A percentile compares a stretch with the other conserved stretches of the same genome.
These are phyloP conservation scores for Dryas drummondii DNA, from an alignment of 306 rosid species.

Conservation along the genomic window DNA sequence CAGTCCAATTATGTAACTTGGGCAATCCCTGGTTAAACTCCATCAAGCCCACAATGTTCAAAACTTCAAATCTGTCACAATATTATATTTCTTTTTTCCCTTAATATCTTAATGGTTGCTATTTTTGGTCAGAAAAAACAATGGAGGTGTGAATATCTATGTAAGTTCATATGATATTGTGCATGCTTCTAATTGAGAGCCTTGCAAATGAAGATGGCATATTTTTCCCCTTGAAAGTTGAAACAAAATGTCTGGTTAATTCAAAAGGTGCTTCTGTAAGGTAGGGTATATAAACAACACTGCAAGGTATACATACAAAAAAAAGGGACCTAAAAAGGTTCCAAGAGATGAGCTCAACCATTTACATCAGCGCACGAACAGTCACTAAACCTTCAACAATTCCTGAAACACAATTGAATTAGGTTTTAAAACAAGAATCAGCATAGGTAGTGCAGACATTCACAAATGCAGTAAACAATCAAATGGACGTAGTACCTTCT, in stretches of 20 bases:
- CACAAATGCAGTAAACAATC: neutral
- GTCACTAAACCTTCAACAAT: constrained; percentile 72
- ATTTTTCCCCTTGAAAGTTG: neutral
- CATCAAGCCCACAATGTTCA: too few relatives aligned
- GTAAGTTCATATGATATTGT: neutral
- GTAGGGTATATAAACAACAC: constrained; percentile 23
- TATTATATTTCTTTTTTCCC: too few relatives aligned
- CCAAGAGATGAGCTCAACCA: constrained; percentile 32
- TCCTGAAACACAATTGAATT: constrained; percentile 61
- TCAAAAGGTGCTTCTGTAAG: constrained; percentile 15
- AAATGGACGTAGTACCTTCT: constrained; percentile 54
- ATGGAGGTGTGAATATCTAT: too few relatives aligned
- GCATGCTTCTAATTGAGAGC: neutral
- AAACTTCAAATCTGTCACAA: too few relatives aligned
- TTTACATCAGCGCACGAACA: constrained; percentile 30
- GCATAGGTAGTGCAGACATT: neutral
- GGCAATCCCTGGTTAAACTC: too few relatives aligned
- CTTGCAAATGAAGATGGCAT: constrained; percentile 5
- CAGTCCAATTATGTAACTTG: too few relatives aligned
- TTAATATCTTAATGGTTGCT: too few relatives aligned
- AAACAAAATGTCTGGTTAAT: constrained; percentile 16
- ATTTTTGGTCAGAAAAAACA: too few relatives aligned
- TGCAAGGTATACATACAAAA: constrained; percentile 16
- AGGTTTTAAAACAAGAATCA: neutral
- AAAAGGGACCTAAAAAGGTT: constrained; percentile 30